Percentiles rank a stretch among this genome's conserved stretches.
Conservation (phyloP, 139 green algal genomes). For the Tetraselmis chui region DNA sequence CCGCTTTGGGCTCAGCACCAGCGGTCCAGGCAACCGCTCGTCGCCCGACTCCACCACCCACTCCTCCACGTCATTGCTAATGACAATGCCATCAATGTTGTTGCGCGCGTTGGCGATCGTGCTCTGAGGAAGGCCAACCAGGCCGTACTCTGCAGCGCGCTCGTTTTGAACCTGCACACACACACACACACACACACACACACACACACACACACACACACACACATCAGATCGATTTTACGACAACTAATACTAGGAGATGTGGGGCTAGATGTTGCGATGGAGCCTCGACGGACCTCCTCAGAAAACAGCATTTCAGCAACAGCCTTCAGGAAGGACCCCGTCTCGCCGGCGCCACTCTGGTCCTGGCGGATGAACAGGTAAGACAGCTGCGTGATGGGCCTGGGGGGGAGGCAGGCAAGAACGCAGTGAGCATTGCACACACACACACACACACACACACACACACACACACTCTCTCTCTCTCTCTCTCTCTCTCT, state of each 20-base stretch:
- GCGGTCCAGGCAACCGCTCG: no score
- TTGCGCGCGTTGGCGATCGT: not conserved
- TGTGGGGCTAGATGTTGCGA: no score
- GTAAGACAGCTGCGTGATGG: constrained; percentile 23
- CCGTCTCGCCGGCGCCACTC: not conserved
- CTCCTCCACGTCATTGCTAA: not conserved
- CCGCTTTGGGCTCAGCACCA: not conserved
- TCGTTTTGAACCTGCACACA: not conserved
- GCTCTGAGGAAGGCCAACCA: not conserved
- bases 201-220: no score
- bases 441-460: no score
- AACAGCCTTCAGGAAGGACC: constrained; percentile 17
- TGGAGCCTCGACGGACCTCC: no score
- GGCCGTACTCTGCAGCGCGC: not conserved
- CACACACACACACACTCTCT: no score
- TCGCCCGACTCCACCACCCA: not conserved
- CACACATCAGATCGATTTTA: no score
- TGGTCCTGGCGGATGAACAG: constrained; percentile 16
- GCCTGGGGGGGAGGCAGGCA: not conserved
- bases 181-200: no score
- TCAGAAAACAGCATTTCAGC: constrained; percentile 8
- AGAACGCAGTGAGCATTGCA: not conserved
- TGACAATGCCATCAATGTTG: not conserved
- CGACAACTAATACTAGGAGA: no score
- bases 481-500: no score